Percentiles rank a stretch among this genome's conserved stretches.
Conservation (phyloP, 2,329 filamentous ascomycete genomes). For the Trichoderma afroharzianum region DNA sequence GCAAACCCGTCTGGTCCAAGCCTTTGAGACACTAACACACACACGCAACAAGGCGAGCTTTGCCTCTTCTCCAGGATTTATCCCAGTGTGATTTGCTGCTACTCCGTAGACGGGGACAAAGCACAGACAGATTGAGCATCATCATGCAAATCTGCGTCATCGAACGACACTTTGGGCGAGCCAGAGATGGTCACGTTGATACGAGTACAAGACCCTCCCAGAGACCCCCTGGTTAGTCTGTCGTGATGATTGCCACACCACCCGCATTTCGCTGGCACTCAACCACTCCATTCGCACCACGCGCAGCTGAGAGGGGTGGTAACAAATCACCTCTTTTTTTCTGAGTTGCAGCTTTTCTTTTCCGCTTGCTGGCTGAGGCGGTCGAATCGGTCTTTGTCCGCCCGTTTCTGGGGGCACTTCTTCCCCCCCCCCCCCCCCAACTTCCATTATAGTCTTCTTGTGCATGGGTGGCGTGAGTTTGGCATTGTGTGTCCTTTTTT, state of each 20-base stretch:
- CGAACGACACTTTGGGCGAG: not conserved
- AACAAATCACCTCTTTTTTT: not conserved
- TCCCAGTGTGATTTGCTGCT: not conserved
- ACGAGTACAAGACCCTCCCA: not conserved
- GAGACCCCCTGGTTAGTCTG: not conserved
- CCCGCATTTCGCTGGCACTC: not conserved
- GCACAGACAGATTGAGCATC: not conserved
- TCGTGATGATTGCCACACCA: slow-evolving; percentile 10
- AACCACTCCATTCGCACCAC: not conserved
- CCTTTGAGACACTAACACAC: not conserved
- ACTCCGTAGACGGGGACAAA: not conserved
- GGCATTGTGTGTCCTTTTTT: not conserved
- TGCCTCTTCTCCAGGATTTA: too few relatives aligned
- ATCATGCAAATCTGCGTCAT: not conserved
- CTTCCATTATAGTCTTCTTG: not conserved
- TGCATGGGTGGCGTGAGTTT: not conserved
- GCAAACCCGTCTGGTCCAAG: not conserved
- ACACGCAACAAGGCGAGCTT: not conserved
- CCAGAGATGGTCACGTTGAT: slow-evolving; percentile 5
- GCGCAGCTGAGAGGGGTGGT: not conserved
- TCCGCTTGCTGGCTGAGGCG: too few relatives aligned
- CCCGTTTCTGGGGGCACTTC: not conserved
- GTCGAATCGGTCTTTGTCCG: slow-evolving; percentile 1
- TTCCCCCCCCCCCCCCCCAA: not conserved
- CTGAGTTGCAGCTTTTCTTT: not conserved